These are phyloP conservation scores for Colletotrichum navitas DNA, from an alignment of 2,329 filamentous ascomycete genomes.

Conservation along the genomic window DNA sequence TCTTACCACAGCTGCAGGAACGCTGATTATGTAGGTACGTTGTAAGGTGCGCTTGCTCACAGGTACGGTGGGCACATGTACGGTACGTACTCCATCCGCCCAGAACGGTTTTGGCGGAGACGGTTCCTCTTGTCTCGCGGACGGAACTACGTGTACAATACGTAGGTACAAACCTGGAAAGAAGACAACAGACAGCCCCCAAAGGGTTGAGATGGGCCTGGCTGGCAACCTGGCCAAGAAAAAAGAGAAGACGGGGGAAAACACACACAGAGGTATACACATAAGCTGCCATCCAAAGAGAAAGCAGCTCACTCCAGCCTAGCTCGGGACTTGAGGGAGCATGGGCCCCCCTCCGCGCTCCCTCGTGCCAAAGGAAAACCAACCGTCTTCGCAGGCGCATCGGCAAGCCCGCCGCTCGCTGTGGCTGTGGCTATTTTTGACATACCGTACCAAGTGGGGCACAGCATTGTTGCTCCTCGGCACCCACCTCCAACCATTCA, in stretches of 20 bases:
- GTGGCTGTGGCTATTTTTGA: constrained; percentile 42
- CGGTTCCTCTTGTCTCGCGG: constrained; percentile 8
- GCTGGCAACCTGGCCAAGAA: constrained; percentile 1
- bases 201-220: background rate
- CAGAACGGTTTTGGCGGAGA: background rate
- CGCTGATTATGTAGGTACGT: background rate
- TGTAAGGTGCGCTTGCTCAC: too few species aligned
- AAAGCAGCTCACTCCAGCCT: background rate
- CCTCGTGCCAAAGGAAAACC: background rate
- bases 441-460: background rate
- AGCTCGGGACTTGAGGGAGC: constrained; percentile 5
- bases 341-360: constrained; percentile 2
- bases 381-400: constrained; percentile 19
- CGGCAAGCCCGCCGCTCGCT: constrained; percentile 31
- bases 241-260: background rate
- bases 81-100: constrained; percentile 3
- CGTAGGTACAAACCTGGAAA: background rate
- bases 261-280: constrained; percentile 1
- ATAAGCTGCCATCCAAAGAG: too few species aligned
- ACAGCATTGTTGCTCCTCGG: background rate
- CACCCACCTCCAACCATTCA: background rate
- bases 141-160: constrained; percentile 10
- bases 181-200: background rate
- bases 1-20: constrained; percentile 30
- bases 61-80: too few species aligned